Evolutionary conservation across 2,329 filamentous ascomycete genomes (phyloP).

Genomic region (Pyrenophora seminiperda): DNA sequence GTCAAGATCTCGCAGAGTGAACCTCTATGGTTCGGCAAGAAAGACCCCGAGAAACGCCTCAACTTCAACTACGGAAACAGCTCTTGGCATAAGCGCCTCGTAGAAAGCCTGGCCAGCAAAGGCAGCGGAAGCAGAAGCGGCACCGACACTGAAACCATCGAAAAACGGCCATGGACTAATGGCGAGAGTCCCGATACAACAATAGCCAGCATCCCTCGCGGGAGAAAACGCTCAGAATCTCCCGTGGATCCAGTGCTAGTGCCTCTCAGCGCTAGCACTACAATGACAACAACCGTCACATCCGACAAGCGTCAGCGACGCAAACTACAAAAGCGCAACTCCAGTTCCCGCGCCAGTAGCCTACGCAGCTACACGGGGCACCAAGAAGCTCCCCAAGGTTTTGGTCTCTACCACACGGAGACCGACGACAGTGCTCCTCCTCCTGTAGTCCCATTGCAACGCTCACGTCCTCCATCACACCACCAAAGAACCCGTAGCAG

Average conservation of each 20-base stretch:
- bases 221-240: slow-evolving; percentile 8
- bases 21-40: slow-evolving; percentile 63
- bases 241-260: slow-evolving; percentile 14
- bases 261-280: slow-evolving; percentile 6
- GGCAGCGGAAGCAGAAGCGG: slow-evolving; percentile 22
- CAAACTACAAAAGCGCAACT: slow-evolving; percentile 12
- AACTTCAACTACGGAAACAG: slow-evolving; percentile 55
- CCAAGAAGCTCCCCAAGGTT: not conserved
- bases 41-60: slow-evolving; percentile 52
- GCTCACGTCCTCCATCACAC: not conserved
- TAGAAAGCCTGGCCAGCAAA: slow-evolving; percentile 21
- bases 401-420: not conserved
- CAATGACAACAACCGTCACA: slow-evolving; percentile 13
- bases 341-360: slow-evolving; percentile 9
- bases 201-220: not conserved
- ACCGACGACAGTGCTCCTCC: not conserved
- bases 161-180: slow-evolving; percentile 5
- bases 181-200: slow-evolving; percentile 2
- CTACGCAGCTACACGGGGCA: slow-evolving; percentile 2
- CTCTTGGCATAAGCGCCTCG: slow-evolving; percentile 32
- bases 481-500: slow-evolving; percentile 9
- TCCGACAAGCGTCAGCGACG: not conserved
- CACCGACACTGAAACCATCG: slow-evolving; percentile 10
- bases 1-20: slow-evolving; percentile 57
- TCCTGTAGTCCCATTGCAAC: not conserved